Conservation (phyloP, 176 grass and related monocot species). For the Luzula sylvatica region DNA sequence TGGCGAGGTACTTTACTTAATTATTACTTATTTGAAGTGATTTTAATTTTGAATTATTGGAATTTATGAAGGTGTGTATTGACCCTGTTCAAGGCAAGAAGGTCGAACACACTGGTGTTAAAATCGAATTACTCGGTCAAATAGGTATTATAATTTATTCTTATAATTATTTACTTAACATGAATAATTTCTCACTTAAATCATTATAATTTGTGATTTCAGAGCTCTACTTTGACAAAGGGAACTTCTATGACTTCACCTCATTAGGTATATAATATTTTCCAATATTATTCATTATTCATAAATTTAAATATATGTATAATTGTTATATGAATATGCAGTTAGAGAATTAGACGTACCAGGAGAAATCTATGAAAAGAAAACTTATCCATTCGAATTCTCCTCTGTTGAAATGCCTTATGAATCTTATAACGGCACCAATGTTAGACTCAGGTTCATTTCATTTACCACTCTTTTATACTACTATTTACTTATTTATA, state of each 20-base stretch:
- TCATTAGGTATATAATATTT: conserved; percentile 51
- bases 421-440: conserved; percentile 77
- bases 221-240: conserved; percentile 85
- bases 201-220: conserved; percentile 19
- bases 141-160: conserved; percentile 47
- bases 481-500: neutral
- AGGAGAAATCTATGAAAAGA: conserved; percentile 91
- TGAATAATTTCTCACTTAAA: neutral
- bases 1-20: conserved; percentile 41
- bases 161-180: neutral
- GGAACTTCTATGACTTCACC: conserved; percentile 92
- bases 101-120: conserved; percentile 77
- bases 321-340: conserved; percentile 18
- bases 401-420: conserved; percentile 95
- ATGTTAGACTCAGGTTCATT: conserved; percentile 82
- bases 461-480: conserved; percentile 1
- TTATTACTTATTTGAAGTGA: neutral
- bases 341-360: conserved; percentile 82
- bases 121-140: conserved; percentile 77
- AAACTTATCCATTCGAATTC: conserved; percentile 86
- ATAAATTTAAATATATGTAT: neutral
- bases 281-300: neutral
- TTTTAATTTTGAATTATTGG: neutral
- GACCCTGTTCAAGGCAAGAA: conserved; percentile 79
- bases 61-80: conserved; percentile 60